Base-by-base conservation (phyloP, 2,329 filamentous ascomycete species). In the Zasmidium cellare region DNA sequence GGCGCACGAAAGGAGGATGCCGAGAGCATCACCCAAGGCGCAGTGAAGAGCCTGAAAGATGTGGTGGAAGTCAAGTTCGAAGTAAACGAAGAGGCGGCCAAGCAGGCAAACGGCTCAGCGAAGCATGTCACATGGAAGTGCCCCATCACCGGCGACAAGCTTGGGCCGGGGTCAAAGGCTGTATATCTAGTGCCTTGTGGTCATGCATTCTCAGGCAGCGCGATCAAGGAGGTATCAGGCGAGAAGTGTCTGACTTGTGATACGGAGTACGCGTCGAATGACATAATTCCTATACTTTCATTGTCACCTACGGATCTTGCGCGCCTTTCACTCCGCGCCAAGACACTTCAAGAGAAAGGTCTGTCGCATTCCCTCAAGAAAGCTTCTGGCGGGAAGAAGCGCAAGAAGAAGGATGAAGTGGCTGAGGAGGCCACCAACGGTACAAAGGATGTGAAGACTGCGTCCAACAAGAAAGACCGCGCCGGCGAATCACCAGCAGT, bases 151-250 rank as follows among this genome's bases (percentile, higher is more conserved):
- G 85, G 89, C 68, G 96, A 96, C 72, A 87, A 89, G 72, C 77
- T 99, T 22, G 94, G 94, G 0, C 87, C 92, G 0, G 81, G 82
- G 3, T 87, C 88, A 16, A 93, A 88, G 74, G 83, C 91, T 0
- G 91, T 96, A 1, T 99, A 97, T 69, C 69, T 99, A 2, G 90
- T 97, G 3, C 94, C 94, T 0, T 99, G 94, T 69, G 96, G 94
- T 0, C 96, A 99, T 78, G 92, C 91, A 0, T 97, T 97, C 75
- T 88, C 91, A 0, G 92, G 96, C 60, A 86, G 87, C 53, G 91
- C 92, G 7, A 87, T 97, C 64, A 89, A 87, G 65, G 72, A 73
- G 58, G 72, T 72, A n/a, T 80, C 81, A 22, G 82, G 77, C 2
- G 87, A 89, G 63, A 80, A 78, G 62, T 88, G 85, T 65, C 70